A percentile compares a stretch with the other conserved stretches of the same genome.
Conservation (phyloP, 331 rosid species). For the Quercus lobata region DNA sequence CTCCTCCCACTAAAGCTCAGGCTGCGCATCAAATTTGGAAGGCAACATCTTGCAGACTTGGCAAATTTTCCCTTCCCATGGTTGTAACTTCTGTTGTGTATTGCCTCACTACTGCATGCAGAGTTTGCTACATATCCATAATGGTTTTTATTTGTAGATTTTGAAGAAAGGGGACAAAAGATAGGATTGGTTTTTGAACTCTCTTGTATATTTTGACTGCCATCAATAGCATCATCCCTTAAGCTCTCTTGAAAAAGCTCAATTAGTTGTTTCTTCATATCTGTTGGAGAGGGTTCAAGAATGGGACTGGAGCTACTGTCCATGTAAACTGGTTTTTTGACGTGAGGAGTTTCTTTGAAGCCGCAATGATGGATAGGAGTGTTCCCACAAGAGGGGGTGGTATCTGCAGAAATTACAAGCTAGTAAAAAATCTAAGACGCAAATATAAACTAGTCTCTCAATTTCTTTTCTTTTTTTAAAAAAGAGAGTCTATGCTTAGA, state of each 20-base stretch:
- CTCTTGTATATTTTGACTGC: background rate
- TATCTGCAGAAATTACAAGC: slow-evolving; percentile 25
- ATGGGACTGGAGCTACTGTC: background rate
- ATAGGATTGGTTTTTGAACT: slow-evolving; percentile 7
- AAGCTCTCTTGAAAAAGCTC: slow-evolving; percentile 45
- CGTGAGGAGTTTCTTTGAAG: background rate
- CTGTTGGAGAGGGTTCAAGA: background rate
- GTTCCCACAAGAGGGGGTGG: slow-evolving; percentile 18
- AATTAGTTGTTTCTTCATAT: slow-evolving; percentile 34
- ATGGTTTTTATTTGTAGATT: background rate
- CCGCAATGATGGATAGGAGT: slow-evolving; percentile 18
- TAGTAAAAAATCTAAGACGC: background rate
- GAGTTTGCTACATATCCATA: background rate
- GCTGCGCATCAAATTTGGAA: slow-evolving; percentile 36
- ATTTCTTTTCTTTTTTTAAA: no score
- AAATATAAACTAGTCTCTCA: background rate
- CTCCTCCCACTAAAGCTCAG: slow-evolving; percentile 32
- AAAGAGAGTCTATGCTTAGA: no score
- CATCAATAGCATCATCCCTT: slow-evolving; percentile 6
- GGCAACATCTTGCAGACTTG: slow-evolving; percentile 23
- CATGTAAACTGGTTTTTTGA: background rate
- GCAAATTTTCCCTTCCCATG: slow-evolving; percentile 21
- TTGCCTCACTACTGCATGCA: background rate
- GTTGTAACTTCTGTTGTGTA: background rate
- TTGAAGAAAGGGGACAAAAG: background rate